Evolutionary conservation across 352 stramenopile genomes (phyloP), one percentile per base, ranked within the genome.

Genomic region (Pythium phragmitis): DNA sequence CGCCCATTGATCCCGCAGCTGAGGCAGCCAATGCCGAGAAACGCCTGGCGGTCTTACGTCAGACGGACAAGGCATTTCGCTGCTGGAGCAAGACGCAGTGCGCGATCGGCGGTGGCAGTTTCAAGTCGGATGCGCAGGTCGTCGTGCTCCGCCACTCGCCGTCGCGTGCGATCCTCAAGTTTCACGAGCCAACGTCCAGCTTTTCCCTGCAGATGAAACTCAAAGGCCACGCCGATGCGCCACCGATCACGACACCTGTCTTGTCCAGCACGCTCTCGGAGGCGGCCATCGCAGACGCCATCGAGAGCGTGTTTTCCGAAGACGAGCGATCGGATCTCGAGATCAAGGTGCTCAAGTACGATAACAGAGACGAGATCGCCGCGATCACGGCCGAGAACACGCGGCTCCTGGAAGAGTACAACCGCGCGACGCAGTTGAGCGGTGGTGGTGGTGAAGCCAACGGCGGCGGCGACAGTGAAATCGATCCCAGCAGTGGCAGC

Each of bases 361-460:
- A 85, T 60, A 85, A 85, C 59, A 67, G 39, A 14, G 52, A 60
- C 19, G 12, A 68, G 21, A 80, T 85, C 46, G 11, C 54, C 8
- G 48, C 55, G n/a, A 49, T 69, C 0, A 65, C 67, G 3, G 23
- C 14, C 16, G 51, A 65, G 30, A 82, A 86, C 56, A 54, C 71
- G 16, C 70, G 62, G 58, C 36, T 74, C 2, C 37, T 68, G 30
- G 58, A 63, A 4, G 19, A 56, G n/a, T 71, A 69, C 49, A 21
- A 57, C 1, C 33, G 37, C 5, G 62, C 62, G 12, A 33, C 17
- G 8, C 21, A 48, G 30, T 63, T 26, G 53, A 43, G 7, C 14
- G 34, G 42, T 21, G 21, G 26, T 51, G 23, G 36, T 28, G 30
- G 28, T 7, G 23, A 42, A 17, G 12, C 16, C n/a, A 16, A 9